Conservation (phyloP, 2,329 filamentous ascomycete species). For the Chrysoporthe austroafricana region DNA sequence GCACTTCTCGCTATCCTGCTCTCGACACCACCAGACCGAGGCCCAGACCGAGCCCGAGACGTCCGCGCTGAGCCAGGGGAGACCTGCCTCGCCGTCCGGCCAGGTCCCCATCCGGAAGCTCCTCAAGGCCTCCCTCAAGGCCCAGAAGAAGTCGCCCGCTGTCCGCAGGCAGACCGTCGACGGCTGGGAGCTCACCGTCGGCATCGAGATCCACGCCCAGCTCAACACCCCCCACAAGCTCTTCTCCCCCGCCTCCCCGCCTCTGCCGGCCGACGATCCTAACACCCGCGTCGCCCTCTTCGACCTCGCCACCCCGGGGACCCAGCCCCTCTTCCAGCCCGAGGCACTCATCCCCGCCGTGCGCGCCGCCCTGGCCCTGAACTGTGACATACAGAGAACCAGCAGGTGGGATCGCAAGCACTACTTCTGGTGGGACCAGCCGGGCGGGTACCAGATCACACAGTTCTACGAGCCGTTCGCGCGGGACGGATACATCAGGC, state of each 20-base stretch:
- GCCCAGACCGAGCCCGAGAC: background rate
- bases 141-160: conserved; percentile 51
- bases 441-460: conserved; percentile 94
- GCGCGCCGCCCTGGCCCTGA: conserved; percentile 81
- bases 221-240: conserved; percentile 88
- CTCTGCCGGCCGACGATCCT: conserved; percentile 63
- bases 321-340: conserved; percentile 83
- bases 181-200: conserved; percentile 92
- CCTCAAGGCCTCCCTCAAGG: conserved; percentile 68
- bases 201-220: conserved; percentile 96
- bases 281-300: conserved; percentile 91
- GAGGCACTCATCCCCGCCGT: conserved; percentile 87
- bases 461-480: conserved; percentile 84
- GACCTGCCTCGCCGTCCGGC: conserved; percentile 6
- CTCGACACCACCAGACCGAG: background rate
- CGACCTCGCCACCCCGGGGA: conserved; percentile 86
- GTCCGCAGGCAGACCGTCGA: conserved; percentile 55
- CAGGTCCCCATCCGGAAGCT: conserved; percentile 68
- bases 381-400: conserved; percentile 74
- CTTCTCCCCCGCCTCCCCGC: conserved; percentile 70
- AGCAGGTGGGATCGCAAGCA: conserved; percentile 96
- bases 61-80: background rate
- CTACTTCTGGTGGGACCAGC: conserved; percentile 99
- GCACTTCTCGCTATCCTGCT: conserved; percentile 11
- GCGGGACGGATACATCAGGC: conserved; percentile 70